Evolutionary conservation across 345 rosid species (phyloP).

Genomic region (Euphorbia lathyris): DNA sequence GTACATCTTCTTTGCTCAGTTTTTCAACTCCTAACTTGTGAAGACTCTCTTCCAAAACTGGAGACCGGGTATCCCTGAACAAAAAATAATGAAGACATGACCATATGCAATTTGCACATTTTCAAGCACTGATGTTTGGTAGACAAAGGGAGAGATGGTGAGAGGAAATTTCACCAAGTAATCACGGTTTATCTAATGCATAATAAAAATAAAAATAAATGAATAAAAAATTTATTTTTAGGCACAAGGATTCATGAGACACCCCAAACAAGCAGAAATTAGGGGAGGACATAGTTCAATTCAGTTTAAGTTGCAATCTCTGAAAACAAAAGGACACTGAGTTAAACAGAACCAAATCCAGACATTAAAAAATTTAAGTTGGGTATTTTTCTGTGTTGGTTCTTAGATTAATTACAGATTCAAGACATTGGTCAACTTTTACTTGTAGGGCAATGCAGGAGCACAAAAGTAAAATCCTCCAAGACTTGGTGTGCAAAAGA

Average conservation of each 20-base stretch:
- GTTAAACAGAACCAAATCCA: background rate
- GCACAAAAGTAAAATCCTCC: background rate
- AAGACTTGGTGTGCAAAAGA: background rate
- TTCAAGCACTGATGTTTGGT: background rate
- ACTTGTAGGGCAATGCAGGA: background rate
- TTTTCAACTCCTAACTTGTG: constrained; percentile 91
- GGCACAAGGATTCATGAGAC: background rate
- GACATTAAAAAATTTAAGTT: background rate
- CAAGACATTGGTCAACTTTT: background rate
- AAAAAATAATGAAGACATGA: constrained; percentile 17
- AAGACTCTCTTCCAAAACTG: constrained; percentile 82
- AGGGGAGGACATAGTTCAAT: background rate
- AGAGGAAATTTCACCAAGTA: background rate
- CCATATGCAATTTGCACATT: background rate
- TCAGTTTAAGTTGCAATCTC: background rate
- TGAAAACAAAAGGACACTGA: background rate
- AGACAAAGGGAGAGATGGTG: background rate
- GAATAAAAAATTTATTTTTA: too few species aligned
- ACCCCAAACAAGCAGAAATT: background rate
- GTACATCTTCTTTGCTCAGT: constrained; percentile 95
- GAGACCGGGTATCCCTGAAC: constrained; percentile 77
- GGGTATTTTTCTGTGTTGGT: background rate
- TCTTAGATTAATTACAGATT: background rate
- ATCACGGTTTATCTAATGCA: background rate
- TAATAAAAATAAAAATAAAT: too few species aligned